phyloP scores from a whole-genome alignment of 768 basidiomycete genomes.

The Coprinopsis cinerea region DNA sequence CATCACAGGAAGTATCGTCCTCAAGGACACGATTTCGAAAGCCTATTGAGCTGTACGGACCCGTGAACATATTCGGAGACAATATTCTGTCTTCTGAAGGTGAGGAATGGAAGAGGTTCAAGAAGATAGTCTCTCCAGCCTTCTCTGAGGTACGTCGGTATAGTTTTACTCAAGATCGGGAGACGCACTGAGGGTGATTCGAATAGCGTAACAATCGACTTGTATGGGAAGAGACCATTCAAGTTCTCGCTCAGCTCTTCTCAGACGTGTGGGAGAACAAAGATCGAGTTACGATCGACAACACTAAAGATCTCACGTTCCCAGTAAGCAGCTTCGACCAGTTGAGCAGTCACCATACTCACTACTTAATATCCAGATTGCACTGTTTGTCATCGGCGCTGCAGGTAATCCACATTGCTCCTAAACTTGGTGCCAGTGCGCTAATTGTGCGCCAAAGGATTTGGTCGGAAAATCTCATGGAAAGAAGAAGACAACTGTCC shows the following conservation, averaged over 20 bases:
- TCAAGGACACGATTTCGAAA: conserved; percentile 49
- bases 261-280: conserved; percentile 39
- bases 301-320: conserved; percentile 43
- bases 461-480: conserved; percentile 47
- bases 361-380: conserved; percentile 31
- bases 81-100: conserved; percentile 59
- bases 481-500: conserved; percentile 32
- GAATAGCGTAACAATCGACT: conserved; percentile 37
- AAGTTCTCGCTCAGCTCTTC: conserved; percentile 35
- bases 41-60: conserved; percentile 34
- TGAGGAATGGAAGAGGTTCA: conserved; percentile 56
- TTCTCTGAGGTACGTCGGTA: conserved; percentile 25
- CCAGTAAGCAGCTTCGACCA: conserved; percentile 34
- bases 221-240: conserved; percentile 40
- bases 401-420: conserved; percentile 31
- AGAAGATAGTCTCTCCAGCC: conserved; percentile 52
- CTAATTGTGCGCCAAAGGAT: conserved; percentile 27
- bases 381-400: conserved; percentile 48
- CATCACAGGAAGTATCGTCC: conserved; percentile 41
- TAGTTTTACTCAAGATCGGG: background rate
- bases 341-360: background rate
- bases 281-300: conserved; percentile 31
- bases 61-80: conserved; percentile 42
- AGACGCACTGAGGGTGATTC: background rate
- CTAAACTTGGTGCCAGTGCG: background rate